Base-by-base conservation (phyloP, 805 yeast species). In the Candida dajiaensis region DNA sequence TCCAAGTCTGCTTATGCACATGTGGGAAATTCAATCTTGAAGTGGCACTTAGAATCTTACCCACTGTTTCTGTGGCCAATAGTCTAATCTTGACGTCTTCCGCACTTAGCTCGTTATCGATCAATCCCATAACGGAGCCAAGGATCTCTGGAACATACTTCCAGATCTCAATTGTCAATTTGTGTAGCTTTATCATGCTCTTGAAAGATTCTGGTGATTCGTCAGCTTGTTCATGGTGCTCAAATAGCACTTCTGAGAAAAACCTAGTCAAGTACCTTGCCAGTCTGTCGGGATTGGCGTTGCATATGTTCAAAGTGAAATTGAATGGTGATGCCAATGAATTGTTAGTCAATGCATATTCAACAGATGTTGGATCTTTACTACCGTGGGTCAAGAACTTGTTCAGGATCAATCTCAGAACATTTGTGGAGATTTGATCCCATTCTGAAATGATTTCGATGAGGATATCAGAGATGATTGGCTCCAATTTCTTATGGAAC, bases 41-140 rank as follows among this genome's bases (percentile, higher is more conserved):
- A 10, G 65, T 64, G 12, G 69, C 61, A 0, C 78, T 66, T 1
- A 89, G 61, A 59, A 90, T 78, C 37, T 73, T 64, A 0, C 95
- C 92, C 2, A 90, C 74, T 0, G 94, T 77, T 39, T 77, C 77
- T 0, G 95, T 85, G 0, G 96, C 89, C 44, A 84, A 63, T 0
- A 73, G 59, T 51, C 97, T 73, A 18, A 85, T 70, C 15, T 70
- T 63, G 26, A 77, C 80, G 52, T 81, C 77, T 38, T 83, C 86
- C 0, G 95, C 88, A 48, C 79, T 80, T 38, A 89, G 66, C 53
- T 89, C 95, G 56, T 86, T 89, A 53, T 86, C 87, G 4, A 89
- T 68, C 43, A 87, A 74, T 0, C 95, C 94, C 72, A 86, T 78
- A 0, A 85, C 84, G 1, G 94, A 78, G 4, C 77, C 73, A 11